Evolutionary conservation across 2,329 filamentous ascomycete species (phyloP).

Genomic region (Trichothecium roseum): DNA sequence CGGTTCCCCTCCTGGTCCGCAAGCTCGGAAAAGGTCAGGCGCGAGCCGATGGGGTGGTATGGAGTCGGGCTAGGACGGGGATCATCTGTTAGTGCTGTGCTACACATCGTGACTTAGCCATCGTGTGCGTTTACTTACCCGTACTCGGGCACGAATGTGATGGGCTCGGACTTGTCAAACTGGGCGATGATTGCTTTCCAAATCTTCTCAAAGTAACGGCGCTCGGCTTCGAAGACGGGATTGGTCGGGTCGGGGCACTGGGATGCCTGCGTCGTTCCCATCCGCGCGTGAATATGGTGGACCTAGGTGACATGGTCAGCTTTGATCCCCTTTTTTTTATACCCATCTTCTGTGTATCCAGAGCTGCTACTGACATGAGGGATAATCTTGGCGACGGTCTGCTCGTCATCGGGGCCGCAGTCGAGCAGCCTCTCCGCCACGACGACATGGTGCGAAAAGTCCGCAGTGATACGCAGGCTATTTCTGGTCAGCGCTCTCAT

Average conservation of each 20-base stretch:
- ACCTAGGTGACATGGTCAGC: slow-evolving; percentile 12
- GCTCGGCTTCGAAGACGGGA: slow-evolving; percentile 15
- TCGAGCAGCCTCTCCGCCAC: slow-evolving; percentile 12
- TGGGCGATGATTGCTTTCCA: slow-evolving; percentile 11
- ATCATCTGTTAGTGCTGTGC: no score
- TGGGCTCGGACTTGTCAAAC: not conserved
- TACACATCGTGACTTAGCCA: no score
- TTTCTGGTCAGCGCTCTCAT: not conserved
- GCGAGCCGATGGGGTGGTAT: slow-evolving; percentile 12
- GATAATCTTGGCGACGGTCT: slow-evolving; percentile 12
- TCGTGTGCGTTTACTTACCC: no score
- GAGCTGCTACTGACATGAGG: slow-evolving; percentile 20
- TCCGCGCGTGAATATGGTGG: slow-evolving; percentile 21
- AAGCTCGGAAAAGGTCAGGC: slow-evolving; percentile 11
- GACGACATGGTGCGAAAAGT: slow-evolving; percentile 16
- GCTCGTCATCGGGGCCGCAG: slow-evolving; percentile 9
- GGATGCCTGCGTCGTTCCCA: slow-evolving; percentile 23
- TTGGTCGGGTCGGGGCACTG: slow-evolving; percentile 23
- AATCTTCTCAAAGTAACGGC: slow-evolving; percentile 19
- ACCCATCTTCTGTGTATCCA: no score
- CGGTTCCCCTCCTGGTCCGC: slow-evolving; percentile 13
- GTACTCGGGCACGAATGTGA: slow-evolving; percentile 4
- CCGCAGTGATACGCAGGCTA: slow-evolving; percentile 13
- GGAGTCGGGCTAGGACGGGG: slow-evolving; percentile 12
- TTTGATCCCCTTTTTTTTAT: not conserved